phyloP scores from a whole-genome alignment of 2,329 filamentous ascomycete species.

The Ophiostoma sp. region DNA sequence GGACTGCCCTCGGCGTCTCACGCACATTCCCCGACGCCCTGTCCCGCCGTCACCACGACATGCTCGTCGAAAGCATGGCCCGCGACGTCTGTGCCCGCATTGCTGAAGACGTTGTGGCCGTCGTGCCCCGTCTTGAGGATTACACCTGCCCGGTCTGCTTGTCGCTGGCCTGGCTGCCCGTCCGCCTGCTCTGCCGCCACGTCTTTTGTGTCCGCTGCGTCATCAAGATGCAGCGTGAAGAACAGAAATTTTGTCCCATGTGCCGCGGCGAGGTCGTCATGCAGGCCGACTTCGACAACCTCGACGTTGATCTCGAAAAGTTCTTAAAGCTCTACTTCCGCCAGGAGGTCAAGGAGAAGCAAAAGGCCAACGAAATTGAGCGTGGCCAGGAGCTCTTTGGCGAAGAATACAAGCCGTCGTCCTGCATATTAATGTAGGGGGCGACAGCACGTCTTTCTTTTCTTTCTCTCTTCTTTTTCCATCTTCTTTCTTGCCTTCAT shows the following conservation, averaged over 20 bases:
- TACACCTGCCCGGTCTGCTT: conserved; percentile 81
- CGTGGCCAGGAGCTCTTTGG: conserved; percentile 73
- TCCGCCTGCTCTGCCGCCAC: conserved; percentile 73
- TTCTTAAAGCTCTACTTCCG: conserved; percentile 78
- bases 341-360: conserved; percentile 66
- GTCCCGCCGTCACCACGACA: conserved; percentile 54
- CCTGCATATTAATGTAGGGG: conserved; percentile 61
- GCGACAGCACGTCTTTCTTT: neutral
- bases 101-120: conserved; percentile 67
- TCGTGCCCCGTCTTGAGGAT: conserved; percentile 81
- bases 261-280: conserved; percentile 73
- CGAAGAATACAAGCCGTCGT: conserved; percentile 59
- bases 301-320: conserved; percentile 66
- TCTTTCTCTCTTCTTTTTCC: neutral
- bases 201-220: conserved; percentile 83
- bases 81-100: conserved; percentile 75
- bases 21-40: conserved; percentile 61
- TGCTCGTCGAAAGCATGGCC: conserved; percentile 67
- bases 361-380: conserved; percentile 71
- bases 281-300: conserved; percentile 67
- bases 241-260: conserved; percentile 70
- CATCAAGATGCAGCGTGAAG: conserved; percentile 72
- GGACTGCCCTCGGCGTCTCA: conserved; percentile 70
- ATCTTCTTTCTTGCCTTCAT: neutral
- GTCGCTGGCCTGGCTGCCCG: conserved; percentile 75